Evolutionary conservation across 2,329 filamentous ascomycete species (phyloP).

Genomic region (Ambrosiella xylebori): DNA sequence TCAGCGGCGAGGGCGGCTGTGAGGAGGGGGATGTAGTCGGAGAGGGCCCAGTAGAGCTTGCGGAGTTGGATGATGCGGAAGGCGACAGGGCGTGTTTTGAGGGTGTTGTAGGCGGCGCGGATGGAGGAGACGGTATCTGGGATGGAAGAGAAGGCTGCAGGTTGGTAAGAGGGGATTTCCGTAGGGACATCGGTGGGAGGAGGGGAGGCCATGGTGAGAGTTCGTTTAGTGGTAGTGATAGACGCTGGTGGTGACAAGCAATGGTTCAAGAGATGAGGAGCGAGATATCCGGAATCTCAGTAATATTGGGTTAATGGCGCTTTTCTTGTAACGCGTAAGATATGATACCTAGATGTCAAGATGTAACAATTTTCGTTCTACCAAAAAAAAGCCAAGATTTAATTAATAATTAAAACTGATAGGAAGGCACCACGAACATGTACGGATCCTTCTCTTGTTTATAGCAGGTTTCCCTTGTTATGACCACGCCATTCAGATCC

Average conservation of each 20-base stretch:
- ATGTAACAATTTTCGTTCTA: too few species aligned
- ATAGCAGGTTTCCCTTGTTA: not conserved
- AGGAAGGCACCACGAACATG: not conserved
- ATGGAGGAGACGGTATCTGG: constrained; percentile 39
- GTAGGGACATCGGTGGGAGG: constrained; percentile 1
- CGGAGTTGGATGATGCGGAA: constrained; percentile 76
- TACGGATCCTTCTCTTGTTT: not conserved
- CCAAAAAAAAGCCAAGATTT: too few species aligned
- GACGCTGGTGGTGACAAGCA: too few species aligned
- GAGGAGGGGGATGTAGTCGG: constrained; percentile 58
- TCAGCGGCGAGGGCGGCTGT: constrained; percentile 61
- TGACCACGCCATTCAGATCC: not conserved
- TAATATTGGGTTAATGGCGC: too few species aligned
- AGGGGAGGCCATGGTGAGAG: not conserved
- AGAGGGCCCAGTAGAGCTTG: constrained; percentile 85
- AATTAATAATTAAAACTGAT: not conserved
- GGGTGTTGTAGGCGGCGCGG: constrained; percentile 54
- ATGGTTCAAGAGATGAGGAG: too few species aligned
- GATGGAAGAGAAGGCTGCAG: constrained; percentile 26
- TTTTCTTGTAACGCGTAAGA: too few species aligned
- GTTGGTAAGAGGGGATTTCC: constrained; percentile 20
- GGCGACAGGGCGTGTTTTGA: constrained; percentile 66
- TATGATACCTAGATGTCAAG: too few species aligned
- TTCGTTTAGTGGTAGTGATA: not conserved
- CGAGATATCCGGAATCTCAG: too few species aligned